Conservation (phyloP, 176 grass and related monocot species). For the Phyllostachys edulis region DNA sequence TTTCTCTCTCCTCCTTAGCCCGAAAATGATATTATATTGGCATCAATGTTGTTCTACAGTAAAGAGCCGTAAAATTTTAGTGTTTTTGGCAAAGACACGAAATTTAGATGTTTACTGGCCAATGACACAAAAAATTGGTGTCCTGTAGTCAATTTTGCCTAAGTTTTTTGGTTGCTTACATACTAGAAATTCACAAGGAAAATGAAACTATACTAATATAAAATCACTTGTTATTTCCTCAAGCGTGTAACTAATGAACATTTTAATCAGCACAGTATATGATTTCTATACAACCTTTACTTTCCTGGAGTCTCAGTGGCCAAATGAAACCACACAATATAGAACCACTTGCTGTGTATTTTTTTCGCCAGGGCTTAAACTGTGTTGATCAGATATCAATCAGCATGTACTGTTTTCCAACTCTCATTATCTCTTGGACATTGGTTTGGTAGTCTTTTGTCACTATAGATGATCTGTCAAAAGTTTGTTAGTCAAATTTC, state of each 20-base stretch:
- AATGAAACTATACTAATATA: too few relatives aligned
- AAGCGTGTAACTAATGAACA: background rate
- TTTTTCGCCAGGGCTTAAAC: too few relatives aligned
- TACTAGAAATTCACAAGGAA: too few relatives aligned
- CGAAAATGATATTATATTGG: too few relatives aligned
- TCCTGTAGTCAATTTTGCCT: too few relatives aligned
- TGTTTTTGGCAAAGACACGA: too few relatives aligned
- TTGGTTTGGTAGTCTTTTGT: background rate
- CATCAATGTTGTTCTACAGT: too few relatives aligned
- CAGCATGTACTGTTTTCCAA: background rate
- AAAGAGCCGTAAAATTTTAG: too few relatives aligned
- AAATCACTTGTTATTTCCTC: background rate
- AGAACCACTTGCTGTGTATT: background rate
- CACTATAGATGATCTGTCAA: background rate
- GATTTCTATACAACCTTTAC: background rate
- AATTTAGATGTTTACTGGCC: too few relatives aligned
- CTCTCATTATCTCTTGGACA: background rate
- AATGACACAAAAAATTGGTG: too few relatives aligned
- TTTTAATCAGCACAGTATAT: background rate
- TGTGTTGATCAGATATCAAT: background rate
- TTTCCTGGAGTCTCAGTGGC: background rate
- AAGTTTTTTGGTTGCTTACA: too few relatives aligned
- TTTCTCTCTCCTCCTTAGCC: too few relatives aligned
- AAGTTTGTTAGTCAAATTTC: background rate
- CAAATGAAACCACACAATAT: background rate